Evolutionary conservation across 352 stramenopile species (phyloP).

Genomic region (Phytophthora rubi): DNA sequence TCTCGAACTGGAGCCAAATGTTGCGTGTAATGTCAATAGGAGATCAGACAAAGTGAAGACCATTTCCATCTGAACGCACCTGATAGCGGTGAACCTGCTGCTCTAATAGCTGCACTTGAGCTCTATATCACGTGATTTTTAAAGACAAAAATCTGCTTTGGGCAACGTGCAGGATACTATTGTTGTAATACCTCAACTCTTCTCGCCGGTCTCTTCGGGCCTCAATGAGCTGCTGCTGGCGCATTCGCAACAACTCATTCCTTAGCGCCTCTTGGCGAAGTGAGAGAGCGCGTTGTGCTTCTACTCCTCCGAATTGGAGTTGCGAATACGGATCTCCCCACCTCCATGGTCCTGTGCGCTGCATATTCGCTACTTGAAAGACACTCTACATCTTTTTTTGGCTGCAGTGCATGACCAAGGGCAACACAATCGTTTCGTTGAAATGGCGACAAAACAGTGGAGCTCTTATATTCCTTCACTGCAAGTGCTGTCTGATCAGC

Average conservation of each 20-base stretch:
- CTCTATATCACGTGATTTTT: slow-evolving; percentile 11
- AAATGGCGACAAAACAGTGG: slow-evolving; percentile 9
- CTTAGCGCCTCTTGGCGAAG: slow-evolving; percentile 29
- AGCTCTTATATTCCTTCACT: slow-evolving; percentile 22
- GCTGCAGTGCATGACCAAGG: neutral
- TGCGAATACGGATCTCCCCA: slow-evolving; percentile 14
- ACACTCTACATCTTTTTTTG: slow-evolving; percentile 29
- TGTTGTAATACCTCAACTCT: slow-evolving; percentile 31
- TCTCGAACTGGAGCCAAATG: neutral
- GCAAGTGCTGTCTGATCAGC: slow-evolving; percentile 16
- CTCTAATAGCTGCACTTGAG: slow-evolving; percentile 43
- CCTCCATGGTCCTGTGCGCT: slow-evolving; percentile 1
- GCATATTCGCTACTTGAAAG: slow-evolving; percentile 17
- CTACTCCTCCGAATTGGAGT: slow-evolving; percentile 4
- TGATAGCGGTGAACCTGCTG: slow-evolving; percentile 37
- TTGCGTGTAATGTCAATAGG: neutral
- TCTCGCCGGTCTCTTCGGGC: slow-evolving; percentile 24
- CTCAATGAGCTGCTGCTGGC: slow-evolving; percentile 28
- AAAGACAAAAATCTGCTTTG: neutral
- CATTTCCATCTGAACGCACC: slow-evolving; percentile 17
- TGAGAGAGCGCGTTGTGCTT: slow-evolving; percentile 15
- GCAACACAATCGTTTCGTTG: neutral
- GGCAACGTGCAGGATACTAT: neutral
- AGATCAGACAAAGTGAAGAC: neutral
- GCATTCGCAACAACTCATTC: slow-evolving; percentile 34